Evolutionary conservation across 495 filamentous ascomycete species (phyloP).

Genomic region (Pseudotulostoma volvatum): DNA sequence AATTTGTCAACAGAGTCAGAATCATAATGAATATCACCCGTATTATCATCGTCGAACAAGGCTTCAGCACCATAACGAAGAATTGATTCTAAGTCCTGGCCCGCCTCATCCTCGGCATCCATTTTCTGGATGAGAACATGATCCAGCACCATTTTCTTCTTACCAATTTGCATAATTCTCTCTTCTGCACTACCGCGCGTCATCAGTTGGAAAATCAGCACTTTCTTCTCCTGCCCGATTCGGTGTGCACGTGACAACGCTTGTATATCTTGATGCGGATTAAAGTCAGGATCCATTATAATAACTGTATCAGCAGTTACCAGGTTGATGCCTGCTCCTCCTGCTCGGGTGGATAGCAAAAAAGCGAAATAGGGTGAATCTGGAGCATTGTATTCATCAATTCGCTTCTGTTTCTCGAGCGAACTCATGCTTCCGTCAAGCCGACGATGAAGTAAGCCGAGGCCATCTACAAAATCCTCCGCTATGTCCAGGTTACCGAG

Average conservation of each 20-base stretch:
- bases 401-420: conserved; percentile 79
- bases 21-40: conserved; percentile 60
- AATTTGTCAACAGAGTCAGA: conserved; percentile 65
- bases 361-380: conserved; percentile 75
- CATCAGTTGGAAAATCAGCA: conserved; percentile 86
- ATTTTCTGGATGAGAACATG: conserved; percentile 86
- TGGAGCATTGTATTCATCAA: conserved; percentile 83
- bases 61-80: conserved; percentile 76
- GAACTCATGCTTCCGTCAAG: conserved; percentile 71
- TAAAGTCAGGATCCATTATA: conserved; percentile 95
- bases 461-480: conserved; percentile 71
- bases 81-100: conserved; percentile 70
- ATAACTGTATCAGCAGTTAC: conserved; percentile 97
- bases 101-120: conserved; percentile 57
- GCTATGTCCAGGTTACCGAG: conserved; percentile 73
- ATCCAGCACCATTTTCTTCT: conserved; percentile 87
- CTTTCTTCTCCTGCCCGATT: conserved; percentile 90
- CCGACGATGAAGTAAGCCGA: conserved; percentile 55
- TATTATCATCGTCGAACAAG: conserved; percentile 59
- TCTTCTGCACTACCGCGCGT: conserved; percentile 82
- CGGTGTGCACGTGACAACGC: conserved; percentile 86
- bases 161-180: conserved; percentile 89
- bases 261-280: conserved; percentile 95
- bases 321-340: conserved; percentile 94
- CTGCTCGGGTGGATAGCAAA: conserved; percentile 80